Conservation (phyloP, 805 yeast species). For the Metschnikowia gelsemii region DNA sequence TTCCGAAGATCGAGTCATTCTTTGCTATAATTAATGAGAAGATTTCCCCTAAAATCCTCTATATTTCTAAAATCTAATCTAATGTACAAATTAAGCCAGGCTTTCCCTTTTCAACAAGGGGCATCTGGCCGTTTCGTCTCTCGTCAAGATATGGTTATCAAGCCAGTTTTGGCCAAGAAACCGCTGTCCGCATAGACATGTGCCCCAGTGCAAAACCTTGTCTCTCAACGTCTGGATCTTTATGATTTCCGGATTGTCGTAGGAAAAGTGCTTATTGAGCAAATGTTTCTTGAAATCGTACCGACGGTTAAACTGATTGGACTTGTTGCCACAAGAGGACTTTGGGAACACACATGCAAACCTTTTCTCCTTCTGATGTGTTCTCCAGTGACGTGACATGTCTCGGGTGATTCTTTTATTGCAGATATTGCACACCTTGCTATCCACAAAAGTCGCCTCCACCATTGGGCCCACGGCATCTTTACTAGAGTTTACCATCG, state of each 20-base stretch:
- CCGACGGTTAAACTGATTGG: conserved; percentile 64
- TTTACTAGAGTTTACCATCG: conserved; percentile 37
- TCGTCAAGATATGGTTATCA: conserved; percentile 34
- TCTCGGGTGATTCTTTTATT: conserved; percentile 56
- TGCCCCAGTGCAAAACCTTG: conserved; percentile 50
- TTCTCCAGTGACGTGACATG: conserved; percentile 60
- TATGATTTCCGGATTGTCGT: conserved; percentile 47
- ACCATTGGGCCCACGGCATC: conserved; percentile 36
- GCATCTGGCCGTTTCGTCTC: conserved; percentile 24
- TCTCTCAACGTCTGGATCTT: conserved; percentile 51
- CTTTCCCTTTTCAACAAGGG: conserved; percentile 5
- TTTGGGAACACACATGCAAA: conserved; percentile 60
- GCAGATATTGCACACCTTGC: conserved; percentile 50
- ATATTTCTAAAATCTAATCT: not conserved
- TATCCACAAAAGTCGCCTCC: conserved; percentile 40
- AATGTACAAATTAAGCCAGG: not conserved
- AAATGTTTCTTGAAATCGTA: conserved; percentile 68
- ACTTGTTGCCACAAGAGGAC: conserved; percentile 53
- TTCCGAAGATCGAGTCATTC: not conserved
- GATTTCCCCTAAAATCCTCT: not conserved
- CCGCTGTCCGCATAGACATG: conserved; percentile 45
- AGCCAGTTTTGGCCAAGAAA: conserved; percentile 38
- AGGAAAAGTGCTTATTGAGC: conserved; percentile 57
- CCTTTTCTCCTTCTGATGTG: conserved; percentile 56
- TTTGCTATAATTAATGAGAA: not conserved